phyloP scores from a whole-genome alignment of 345 rosid species.

The Brassica nigra region DNA sequence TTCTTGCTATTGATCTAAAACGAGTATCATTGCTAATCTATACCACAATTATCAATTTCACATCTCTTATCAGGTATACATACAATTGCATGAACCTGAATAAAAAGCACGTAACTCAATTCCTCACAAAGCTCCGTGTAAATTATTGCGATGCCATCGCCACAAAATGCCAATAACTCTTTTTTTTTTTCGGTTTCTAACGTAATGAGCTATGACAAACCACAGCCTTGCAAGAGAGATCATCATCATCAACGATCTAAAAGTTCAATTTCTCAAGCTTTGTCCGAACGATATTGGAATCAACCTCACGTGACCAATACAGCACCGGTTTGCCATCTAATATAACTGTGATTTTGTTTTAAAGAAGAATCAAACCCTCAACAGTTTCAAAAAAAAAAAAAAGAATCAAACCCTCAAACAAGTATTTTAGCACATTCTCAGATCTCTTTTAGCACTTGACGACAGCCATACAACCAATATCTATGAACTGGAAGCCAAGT shows the following conservation, averaged over 20 bases:
- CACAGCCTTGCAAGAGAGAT: slow-evolving; percentile 42
- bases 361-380: no score
- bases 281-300: slow-evolving; percentile 20
- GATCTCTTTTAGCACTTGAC: no score
- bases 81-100: neutral
- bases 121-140: neutral
- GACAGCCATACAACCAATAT: no score
- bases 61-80: neutral
- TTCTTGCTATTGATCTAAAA: slow-evolving; percentile 14
- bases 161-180: neutral
- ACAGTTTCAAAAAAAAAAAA: no score
- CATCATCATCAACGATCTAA: slow-evolving; percentile 41
- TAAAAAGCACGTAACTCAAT: neutral
- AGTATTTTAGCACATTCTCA: no score
- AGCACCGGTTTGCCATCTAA: slow-evolving; percentile 1
- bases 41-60: neutral
- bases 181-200: neutral
- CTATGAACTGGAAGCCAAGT: neutral
- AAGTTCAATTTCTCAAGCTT: slow-evolving; percentile 37
- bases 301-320: slow-evolving; percentile 33
- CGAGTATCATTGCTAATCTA: slow-evolving; percentile 9
- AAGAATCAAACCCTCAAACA: no score
- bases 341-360: no score
- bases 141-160: neutral
- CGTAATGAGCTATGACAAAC: slow-evolving; percentile 38